Conservation (phyloP, 768 basidiomycete species). For the Suillus hirtellus region DNA sequence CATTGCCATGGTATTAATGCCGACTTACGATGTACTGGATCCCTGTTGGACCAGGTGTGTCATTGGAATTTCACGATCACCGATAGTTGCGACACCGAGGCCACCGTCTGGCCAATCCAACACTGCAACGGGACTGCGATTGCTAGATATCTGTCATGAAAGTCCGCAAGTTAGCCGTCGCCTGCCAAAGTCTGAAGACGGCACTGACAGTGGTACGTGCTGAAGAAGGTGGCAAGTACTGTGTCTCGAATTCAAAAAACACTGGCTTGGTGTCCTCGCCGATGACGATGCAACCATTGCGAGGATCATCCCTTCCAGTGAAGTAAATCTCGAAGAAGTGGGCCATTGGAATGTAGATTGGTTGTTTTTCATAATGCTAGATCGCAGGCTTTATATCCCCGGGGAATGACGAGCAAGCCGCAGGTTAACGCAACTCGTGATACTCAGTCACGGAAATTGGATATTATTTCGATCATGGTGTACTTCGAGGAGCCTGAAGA, state of each 20-base stretch:
- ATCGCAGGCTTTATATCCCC: slow-evolving; percentile 30
- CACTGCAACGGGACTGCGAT: slow-evolving; percentile 53
- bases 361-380: slow-evolving; percentile 8
- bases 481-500: slow-evolving; percentile 39
- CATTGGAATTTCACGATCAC: slow-evolving; percentile 58
- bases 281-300: slow-evolving; percentile 63
- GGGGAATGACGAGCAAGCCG: slow-evolving; percentile 17
- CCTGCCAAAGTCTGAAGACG: slow-evolving; percentile 16
- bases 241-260: slow-evolving; percentile 69
- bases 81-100: slow-evolving; percentile 51
- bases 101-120: slow-evolving; percentile 42
- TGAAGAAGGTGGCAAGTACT: slow-evolving; percentile 23
- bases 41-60: slow-evolving; percentile 59
- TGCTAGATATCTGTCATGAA: slow-evolving; percentile 34
- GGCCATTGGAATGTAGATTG: slow-evolving; percentile 27
- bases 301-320: slow-evolving; percentile 68
- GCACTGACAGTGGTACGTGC: slow-evolving; percentile 29
- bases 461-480: slow-evolving; percentile 51
- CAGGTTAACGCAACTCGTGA: slow-evolving; percentile 53
- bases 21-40: slow-evolving; percentile 47
- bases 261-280: slow-evolving; percentile 60
- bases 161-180: slow-evolving; percentile 44
- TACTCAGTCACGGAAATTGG: slow-evolving; percentile 49
- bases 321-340: slow-evolving; percentile 63
- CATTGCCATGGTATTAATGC: slow-evolving; percentile 11